Evolutionary conservation across 495 filamentous ascomycete genomes (phyloP).

Genomic region (Penicillium manginii): DNA sequence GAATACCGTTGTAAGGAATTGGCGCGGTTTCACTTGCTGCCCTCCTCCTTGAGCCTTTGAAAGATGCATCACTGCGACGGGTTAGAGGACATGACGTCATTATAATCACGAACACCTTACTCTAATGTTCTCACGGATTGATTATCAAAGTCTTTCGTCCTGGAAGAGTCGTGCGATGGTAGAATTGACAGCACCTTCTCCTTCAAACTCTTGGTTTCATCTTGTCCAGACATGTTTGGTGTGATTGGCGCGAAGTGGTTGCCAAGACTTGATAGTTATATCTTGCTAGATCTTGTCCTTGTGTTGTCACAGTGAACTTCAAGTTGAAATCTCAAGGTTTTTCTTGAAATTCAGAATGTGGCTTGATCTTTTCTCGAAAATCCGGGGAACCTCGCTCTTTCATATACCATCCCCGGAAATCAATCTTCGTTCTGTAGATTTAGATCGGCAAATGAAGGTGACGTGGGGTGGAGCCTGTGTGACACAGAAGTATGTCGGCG

Average conservation of each 20-base stretch:
- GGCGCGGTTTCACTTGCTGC: constrained; percentile 6
- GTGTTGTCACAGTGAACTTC: background rate
- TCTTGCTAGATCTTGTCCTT: background rate
- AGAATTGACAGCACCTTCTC: constrained; percentile 19
- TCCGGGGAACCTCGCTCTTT: background rate
- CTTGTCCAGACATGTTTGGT: constrained; percentile 13
- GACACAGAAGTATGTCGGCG: constrained; percentile 9
- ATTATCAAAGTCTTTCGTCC: constrained; percentile 15
- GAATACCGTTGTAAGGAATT: constrained; percentile 23
- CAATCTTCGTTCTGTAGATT: constrained; percentile 7
- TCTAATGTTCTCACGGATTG: constrained; percentile 20
- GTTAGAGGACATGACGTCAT: constrained; percentile 18
- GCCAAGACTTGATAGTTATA: background rate
- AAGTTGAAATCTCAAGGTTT: background rate
- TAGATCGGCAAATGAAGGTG: constrained; percentile 8
- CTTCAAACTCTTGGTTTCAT: constrained; percentile 15
- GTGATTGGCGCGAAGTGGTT: background rate
- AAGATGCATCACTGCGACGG: constrained; percentile 12
- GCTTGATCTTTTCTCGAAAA: background rate
- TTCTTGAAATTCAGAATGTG: background rate
- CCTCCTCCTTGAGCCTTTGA: constrained; percentile 7
- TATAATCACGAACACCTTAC: constrained; percentile 22
- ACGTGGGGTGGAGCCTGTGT: background rate
- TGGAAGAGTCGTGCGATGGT: constrained; percentile 10
- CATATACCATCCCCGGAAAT: constrained; percentile 3